Conservation (phyloP, 768 basidiomycete species). For the Agaricus sinodeliciosus region DNA sequence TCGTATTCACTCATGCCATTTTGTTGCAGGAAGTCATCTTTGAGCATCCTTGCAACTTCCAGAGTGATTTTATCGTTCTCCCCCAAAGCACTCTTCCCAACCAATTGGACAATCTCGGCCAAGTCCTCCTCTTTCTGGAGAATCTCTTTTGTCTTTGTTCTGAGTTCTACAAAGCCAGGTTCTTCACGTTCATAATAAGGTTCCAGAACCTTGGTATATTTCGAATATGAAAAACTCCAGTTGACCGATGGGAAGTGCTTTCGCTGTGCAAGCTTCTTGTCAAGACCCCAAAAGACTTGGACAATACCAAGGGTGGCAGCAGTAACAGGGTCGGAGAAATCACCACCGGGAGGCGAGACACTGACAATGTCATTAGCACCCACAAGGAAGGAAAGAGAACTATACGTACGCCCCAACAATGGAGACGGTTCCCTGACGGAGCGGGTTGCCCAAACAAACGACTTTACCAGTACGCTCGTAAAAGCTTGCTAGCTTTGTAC, state of each 20-base stretch:
- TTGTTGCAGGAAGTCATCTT: slow-evolving; percentile 96
- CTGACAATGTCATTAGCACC: slow-evolving; percentile 32
- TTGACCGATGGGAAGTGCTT: slow-evolving; percentile 99
- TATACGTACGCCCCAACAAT: slow-evolving; percentile 94
- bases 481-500: slow-evolving; percentile 94
- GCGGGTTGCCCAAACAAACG: slow-evolving; percentile 83
- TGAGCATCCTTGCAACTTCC: slow-evolving; percentile 94
- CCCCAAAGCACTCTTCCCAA: slow-evolving; percentile 95
- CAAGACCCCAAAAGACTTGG: slow-evolving; percentile 99
- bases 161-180: slow-evolving; percentile 92
- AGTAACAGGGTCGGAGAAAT: slow-evolving; percentile 98
- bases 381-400: not conserved
- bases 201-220: slow-evolving; percentile 92
- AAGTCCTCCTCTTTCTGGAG: slow-evolving; percentile 98
- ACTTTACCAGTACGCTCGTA: slow-evolving; percentile 99
- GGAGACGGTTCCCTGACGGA: slow-evolving; percentile 87
- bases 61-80: slow-evolving; percentile 98
- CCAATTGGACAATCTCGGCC: slow-evolving; percentile 98
- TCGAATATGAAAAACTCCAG: slow-evolving; percentile 99
- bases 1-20: slow-evolving; percentile 99
- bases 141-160: slow-evolving; percentile 92
- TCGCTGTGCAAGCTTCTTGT: slow-evolving; percentile 97
- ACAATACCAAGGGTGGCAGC: slow-evolving; percentile 97
- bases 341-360: slow-evolving; percentile 97
- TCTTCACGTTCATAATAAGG: slow-evolving; percentile 86